phyloP scores from a whole-genome alignment of 441 rosid genomes.

The Mallotus repandus region DNA sequence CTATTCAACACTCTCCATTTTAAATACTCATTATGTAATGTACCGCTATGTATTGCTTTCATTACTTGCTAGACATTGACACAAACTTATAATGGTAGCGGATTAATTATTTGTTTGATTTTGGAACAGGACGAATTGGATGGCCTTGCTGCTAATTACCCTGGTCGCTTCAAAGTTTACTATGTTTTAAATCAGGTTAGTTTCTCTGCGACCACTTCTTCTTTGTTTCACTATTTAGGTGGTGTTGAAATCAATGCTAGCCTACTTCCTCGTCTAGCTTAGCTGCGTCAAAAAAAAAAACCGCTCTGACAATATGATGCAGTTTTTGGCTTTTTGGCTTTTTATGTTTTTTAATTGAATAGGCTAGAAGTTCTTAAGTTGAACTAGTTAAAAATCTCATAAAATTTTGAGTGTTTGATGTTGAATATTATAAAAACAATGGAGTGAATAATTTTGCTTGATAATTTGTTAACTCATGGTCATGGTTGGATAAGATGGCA shows the following conservation, averaged over 20 bases:
- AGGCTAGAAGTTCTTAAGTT: neutral
- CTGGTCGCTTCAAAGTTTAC: slow-evolving; percentile 68
- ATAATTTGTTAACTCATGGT: neutral
- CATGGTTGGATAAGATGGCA: neutral
- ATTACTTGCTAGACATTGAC: no score
- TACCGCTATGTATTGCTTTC: no score
- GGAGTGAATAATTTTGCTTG: neutral
- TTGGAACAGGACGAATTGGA: slow-evolving; percentile 75
- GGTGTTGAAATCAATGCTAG: neutral
- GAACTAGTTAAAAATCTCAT: neutral
- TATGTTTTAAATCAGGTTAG: slow-evolving; percentile 89
- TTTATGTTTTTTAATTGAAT: neutral
- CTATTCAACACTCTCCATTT: neutral
- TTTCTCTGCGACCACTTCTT: slow-evolving; percentile 1
- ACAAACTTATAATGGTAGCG: neutral
- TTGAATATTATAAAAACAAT: neutral
- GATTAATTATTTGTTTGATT: neutral
- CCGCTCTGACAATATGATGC: neutral
- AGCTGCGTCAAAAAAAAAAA: neutral
- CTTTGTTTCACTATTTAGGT: neutral
- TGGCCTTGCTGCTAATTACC: slow-evolving; percentile 55
- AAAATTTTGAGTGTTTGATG: no score
- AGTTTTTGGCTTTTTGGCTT: no score
- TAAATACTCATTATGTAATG: no score
- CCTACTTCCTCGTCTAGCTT: neutral